Evolutionary conservation across 805 yeast species (phyloP).

Genomic region (Sungouiozyma intestinalis): DNA sequence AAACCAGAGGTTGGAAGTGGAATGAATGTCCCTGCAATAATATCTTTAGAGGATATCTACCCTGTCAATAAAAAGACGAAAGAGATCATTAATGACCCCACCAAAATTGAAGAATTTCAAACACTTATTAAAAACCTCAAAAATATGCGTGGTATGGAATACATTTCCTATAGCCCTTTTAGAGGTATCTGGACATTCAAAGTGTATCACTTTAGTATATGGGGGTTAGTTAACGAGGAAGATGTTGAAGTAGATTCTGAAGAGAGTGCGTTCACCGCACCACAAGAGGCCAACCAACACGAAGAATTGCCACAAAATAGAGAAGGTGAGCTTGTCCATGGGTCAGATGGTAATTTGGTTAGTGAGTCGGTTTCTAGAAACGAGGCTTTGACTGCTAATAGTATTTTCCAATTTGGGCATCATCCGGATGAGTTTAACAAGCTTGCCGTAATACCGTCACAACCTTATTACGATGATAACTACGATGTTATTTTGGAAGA

Average conservation of each 20-base stretch:
- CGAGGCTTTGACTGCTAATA: neutral
- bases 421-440: too few relatives aligned
- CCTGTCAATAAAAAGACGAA: conserved; percentile 34
- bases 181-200: conserved; percentile 68
- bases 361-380: neutral
- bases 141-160: conserved; percentile 58
- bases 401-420: too few relatives aligned
- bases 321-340: neutral
- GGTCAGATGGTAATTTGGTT: neutral
- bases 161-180: conserved; percentile 67
- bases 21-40: conserved; percentile 65
- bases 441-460: neutral
- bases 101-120: conserved; percentile 34
- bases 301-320: neutral
- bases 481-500: conserved; percentile 26
- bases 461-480: neutral
- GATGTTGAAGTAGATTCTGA: conserved; percentile 41
- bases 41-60: conserved; percentile 51
- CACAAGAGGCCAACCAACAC: neutral
- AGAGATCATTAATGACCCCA: conserved; percentile 19
- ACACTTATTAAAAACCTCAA: conserved; percentile 42
- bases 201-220: conserved; percentile 86
- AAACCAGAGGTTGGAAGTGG: conserved; percentile 62
- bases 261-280: neutral
- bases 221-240: conserved; percentile 77